phyloP scores from a whole-genome alignment of 2,329 filamentous ascomycete genomes.

The Fusarium sp. region DNA sequence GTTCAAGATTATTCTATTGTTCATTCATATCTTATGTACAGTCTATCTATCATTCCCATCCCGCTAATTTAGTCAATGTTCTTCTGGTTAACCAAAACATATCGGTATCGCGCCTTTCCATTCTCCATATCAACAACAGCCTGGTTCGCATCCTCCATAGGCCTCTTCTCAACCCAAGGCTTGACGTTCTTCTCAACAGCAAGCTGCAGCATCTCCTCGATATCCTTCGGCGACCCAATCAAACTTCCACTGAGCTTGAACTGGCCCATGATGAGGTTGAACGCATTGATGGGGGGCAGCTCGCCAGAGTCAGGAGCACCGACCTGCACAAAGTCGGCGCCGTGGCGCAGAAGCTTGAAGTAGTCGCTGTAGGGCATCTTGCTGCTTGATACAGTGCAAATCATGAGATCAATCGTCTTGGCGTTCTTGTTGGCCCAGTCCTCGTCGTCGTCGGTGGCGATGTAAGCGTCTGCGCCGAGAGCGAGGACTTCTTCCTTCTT shows the following conservation, averaged over 20 bases:
- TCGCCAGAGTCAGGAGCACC: constrained; percentile 48
- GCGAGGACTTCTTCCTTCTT: constrained; percentile 65
- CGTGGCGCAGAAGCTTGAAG: constrained; percentile 65
- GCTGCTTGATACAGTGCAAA: constrained; percentile 63
- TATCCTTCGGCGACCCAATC: constrained; percentile 63
- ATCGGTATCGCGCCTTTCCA: constrained; percentile 61
- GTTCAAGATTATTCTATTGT: constrained; percentile 8
- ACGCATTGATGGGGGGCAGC: constrained; percentile 39
- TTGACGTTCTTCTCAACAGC: constrained; percentile 65
- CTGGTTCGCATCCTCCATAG: constrained; percentile 65
- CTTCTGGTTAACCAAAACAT: constrained; percentile 57
- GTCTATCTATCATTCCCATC: background rate
- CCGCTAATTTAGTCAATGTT: constrained; percentile 19
- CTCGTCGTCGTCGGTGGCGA: constrained; percentile 55
- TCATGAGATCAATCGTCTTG: constrained; percentile 64
- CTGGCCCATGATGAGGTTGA: constrained; percentile 32
- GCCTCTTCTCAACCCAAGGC: constrained; percentile 65
- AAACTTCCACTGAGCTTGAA: constrained; percentile 57
- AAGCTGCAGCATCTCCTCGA: constrained; percentile 68
- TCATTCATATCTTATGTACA: constrained; percentile 10
- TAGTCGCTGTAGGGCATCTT: constrained; percentile 71
- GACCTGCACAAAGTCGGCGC: constrained; percentile 72
- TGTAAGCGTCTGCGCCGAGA: constrained; percentile 64
- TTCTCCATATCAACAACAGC: constrained; percentile 64
- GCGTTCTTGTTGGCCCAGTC: constrained; percentile 64